phyloP scores from a whole-genome alignment of 768 basidiomycete species.

The Kwoniella shandongensis region DNA sequence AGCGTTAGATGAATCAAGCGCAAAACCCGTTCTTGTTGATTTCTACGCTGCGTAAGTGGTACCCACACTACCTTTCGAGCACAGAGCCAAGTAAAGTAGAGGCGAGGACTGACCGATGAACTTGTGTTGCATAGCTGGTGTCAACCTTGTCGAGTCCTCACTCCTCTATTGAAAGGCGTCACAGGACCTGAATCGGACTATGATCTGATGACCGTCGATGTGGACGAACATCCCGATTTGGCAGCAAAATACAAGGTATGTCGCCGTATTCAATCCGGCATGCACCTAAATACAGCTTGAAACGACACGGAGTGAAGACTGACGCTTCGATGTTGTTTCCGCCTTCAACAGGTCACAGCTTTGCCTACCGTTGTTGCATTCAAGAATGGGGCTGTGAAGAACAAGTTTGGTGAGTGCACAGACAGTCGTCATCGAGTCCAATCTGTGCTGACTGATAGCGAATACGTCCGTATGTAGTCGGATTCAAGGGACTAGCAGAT shows the following conservation, averaged over 20 bases:
- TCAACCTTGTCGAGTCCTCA: conserved; percentile 46
- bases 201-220: conserved; percentile 40
- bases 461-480: conserved; percentile 22
- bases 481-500: conserved; percentile 34
- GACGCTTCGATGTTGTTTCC: not conserved
- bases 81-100: no score
- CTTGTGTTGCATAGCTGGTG: conserved; percentile 31
- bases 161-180: conserved; percentile 39
- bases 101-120: no score
- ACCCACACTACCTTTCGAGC: no score
- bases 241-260: conserved; percentile 46
- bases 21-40: conserved; percentile 47
- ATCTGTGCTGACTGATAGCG: conserved; percentile 2
- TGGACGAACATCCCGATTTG: conserved; percentile 40
- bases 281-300: no score
- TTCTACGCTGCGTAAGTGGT: conserved; percentile 45
- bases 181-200: conserved; percentile 34
- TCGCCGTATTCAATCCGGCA: not conserved
- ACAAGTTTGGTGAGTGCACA: conserved; percentile 45
- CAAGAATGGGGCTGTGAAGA: conserved; percentile 44
- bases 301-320: no score
- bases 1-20: conserved; percentile 24
- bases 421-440: no score
- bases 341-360: conserved; percentile 28
- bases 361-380: conserved; percentile 50